Conservation (phyloP, 2,329 filamentous ascomycete genomes). For the Penicillium paneum region DNA sequence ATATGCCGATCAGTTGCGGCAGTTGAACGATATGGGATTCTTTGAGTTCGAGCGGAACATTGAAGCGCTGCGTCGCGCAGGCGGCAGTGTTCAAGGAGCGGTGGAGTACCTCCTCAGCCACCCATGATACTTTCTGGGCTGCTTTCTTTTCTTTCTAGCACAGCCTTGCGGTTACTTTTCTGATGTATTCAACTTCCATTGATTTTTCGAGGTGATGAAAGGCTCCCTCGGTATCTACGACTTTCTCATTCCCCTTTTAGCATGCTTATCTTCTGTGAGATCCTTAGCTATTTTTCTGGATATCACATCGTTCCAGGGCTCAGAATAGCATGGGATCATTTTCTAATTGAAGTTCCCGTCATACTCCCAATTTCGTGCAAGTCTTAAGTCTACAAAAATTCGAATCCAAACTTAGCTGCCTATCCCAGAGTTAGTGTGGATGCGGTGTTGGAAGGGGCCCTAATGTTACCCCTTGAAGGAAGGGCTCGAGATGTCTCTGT, state of each 20-base stretch:
- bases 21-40: conserved; percentile 99
- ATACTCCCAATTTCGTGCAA: too few species aligned
- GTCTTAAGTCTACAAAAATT: neutral
- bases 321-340: neutral
- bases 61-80: conserved; percentile 78
- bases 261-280: conserved; percentile 1
- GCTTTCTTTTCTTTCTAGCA: conserved; percentile 3
- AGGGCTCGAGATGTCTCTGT: too few species aligned
- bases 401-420: neutral
- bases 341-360: neutral
- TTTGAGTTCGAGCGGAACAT: conserved; percentile 95
- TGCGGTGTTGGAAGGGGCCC: neutral
- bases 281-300: conserved; percentile 2
- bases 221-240: conserved; percentile 7
- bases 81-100: conserved; percentile 88
- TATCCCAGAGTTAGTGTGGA: neutral
- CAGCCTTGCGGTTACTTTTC: conserved; percentile 2
- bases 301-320: neutral
- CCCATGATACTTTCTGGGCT: conserved; percentile 21
- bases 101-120: conserved; percentile 42
- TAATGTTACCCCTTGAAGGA: neutral
- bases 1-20: conserved; percentile 83
- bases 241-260: conserved; percentile 7
- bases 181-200: conserved; percentile 7
- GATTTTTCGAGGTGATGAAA: conserved; percentile 6